Base-by-base conservation (phyloP, 1,284 basidiomycete genomes). In the Apiotrichum gracile region DNA sequence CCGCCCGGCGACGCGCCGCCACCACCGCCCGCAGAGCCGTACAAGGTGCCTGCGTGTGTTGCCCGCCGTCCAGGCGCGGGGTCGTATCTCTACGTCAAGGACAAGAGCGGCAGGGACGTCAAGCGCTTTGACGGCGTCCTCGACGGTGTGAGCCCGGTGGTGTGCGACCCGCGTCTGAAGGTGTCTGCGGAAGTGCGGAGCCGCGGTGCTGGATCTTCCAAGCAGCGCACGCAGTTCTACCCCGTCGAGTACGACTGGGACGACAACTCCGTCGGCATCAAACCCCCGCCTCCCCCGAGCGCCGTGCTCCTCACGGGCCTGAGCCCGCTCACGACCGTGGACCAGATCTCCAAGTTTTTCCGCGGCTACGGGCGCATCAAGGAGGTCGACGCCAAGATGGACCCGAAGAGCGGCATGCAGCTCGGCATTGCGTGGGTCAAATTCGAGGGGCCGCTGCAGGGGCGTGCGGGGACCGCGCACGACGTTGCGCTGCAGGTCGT, bases 381-480 rank as follows among this genome's bases (percentile, higher is more conserved):
- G 12, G 81, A 84, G 13, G 85, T 88, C 53, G 87, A 92, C 60
- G 82, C 86, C 34, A 88, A 92, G 68, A 82, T 87, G 57, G 88
- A 96, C 74, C 81, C 82, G 44, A 80, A 81, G 49, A 91, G 85
- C 21, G 91, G 91, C 14, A 85, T 83, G 57, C 83, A 86, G 16
- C 80, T 97, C 4, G 92, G 92, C 7, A 83, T 97, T 38, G 84
- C 88, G 48, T 84, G 83, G 67, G 80, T 97, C 63, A 83, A 82
- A 58, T 97, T 82, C 69, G 72, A 69, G 37, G 63, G 58, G 12
- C 73, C 66, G 27, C 57, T 54, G 21, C 54, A 57, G 16, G 64
- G 67, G 10, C 57, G 50, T 17, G 43, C 51, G 13, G 63, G 63
- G 3, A 65, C 65, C 0, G 65, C 65, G 16, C 62, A 78, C 62